These are phyloP conservation scores for Mycena rosella DNA, from an alignment of 768 basidiomycete species.

Conservation along the genomic window DNA sequence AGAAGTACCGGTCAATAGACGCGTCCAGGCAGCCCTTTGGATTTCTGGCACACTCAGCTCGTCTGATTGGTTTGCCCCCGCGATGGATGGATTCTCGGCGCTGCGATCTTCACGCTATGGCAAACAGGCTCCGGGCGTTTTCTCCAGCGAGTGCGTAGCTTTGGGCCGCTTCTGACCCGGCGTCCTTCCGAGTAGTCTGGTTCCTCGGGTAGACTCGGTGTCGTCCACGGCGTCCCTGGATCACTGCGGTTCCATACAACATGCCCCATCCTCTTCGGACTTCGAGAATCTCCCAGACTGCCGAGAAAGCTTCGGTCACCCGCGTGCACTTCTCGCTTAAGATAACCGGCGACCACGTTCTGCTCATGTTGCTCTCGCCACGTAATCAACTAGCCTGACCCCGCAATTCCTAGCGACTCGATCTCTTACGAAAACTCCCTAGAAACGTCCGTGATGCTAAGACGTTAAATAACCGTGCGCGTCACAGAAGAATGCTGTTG, in stretches of 20 bases:
- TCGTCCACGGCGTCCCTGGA: conserved; percentile 25
- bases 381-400: conserved; percentile 27
- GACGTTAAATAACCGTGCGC: conserved; percentile 16
- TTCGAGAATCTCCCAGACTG: background rate
- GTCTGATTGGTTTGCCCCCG: conserved; percentile 26
- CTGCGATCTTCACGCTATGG: conserved; percentile 24
- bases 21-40: background rate
- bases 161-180: conserved; percentile 20
- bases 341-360: background rate
- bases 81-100: conserved; percentile 28
- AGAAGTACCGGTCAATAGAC: conserved; percentile 19
- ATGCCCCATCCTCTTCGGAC: conserved; percentile 2
- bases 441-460: conserved; percentile 15
- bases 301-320: background rate
- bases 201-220: conserved; percentile 10
- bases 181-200: conserved; percentile 6
- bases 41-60: background rate
- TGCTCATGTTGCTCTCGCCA: conserved; percentile 2
- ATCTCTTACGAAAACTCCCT: conserved; percentile 7
- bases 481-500: conserved; percentile 8
- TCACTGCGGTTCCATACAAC: conserved; percentile 1
- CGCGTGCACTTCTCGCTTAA: conserved; percentile 1
- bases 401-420: conserved; percentile 11
- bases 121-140: conserved; percentile 14
- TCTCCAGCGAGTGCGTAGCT: conserved; percentile 21